Evolutionary conservation across 2,329 filamentous ascomycete genomes (phyloP).

Genomic region (Apiospora phragmitis): DNA sequence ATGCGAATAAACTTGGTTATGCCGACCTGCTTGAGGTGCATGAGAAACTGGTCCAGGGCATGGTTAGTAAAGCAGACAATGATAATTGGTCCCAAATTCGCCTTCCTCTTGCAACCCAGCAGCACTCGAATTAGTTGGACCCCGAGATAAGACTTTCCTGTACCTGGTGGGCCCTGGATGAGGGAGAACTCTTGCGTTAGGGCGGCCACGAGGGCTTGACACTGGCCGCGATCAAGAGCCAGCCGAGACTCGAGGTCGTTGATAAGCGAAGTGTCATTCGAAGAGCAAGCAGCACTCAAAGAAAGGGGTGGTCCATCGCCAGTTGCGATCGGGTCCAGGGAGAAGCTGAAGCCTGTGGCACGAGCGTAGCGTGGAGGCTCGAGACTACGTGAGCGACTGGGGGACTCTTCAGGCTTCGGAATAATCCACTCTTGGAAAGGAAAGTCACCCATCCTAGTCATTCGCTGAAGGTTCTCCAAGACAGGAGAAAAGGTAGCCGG

Average conservation of each 20-base stretch:
- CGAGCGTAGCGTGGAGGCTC: background rate
- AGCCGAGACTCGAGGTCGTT: constrained; percentile 34
- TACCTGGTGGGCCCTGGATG: constrained; percentile 71
- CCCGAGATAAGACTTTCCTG: constrained; percentile 66
- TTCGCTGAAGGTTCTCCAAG: background rate
- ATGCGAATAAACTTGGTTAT: constrained; percentile 59
- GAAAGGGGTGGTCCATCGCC: constrained; percentile 46
- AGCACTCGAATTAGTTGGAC: constrained; percentile 57
- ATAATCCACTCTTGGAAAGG: background rate
- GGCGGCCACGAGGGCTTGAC: constrained; percentile 52
- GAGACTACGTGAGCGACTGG: background rate
- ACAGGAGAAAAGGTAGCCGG: background rate
- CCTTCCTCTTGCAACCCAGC: constrained; percentile 40
- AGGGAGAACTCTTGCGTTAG: constrained; percentile 56
- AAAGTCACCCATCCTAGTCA: background rate
- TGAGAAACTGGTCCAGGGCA: constrained; percentile 57
- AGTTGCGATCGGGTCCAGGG: background rate
- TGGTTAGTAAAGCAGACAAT: constrained; percentile 54
- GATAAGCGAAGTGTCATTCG: constrained; percentile 21
- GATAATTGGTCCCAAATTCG: constrained; percentile 49
- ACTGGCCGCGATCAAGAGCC: constrained; percentile 53
- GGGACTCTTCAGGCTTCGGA: background rate
- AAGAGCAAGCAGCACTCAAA: constrained; percentile 43
- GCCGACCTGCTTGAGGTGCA: constrained; percentile 53
- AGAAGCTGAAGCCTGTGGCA: background rate